phyloP scores from a whole-genome alignment of 495 filamentous ascomycete species.

The Saxophila tyrrhenica region DNA sequence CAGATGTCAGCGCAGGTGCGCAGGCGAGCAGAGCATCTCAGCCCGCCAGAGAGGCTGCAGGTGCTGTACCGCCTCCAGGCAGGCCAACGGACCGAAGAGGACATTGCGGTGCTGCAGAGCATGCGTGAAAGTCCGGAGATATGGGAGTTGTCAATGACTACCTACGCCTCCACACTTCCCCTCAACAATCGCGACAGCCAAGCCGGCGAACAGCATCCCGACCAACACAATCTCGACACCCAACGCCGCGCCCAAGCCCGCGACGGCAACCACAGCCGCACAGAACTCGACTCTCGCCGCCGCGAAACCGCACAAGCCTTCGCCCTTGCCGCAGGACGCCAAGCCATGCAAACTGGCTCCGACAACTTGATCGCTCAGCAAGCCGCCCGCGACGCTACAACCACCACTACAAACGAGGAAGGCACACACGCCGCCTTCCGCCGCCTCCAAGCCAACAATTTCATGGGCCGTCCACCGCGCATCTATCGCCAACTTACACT shows the following conservation, averaged over 20 bases:
- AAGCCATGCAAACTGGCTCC: conserved; percentile 14
- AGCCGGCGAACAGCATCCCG: not conserved
- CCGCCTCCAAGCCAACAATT: conserved; percentile 12
- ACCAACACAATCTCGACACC: not conserved
- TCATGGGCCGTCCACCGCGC: conserved; percentile 1
- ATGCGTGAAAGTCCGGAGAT: not conserved
- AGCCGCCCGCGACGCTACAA: not conserved
- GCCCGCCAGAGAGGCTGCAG: not conserved
- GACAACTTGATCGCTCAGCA: conserved; percentile 9
- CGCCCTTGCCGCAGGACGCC: conserved; percentile 12
- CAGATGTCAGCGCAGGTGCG: conserved; percentile 12
- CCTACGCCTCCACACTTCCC: not conserved
- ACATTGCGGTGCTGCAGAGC: not conserved
- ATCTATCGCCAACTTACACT: conserved; percentile 4
- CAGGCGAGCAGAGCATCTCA: not conserved
- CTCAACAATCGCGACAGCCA: not conserved
- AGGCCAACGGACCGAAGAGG: conserved; percentile 1
- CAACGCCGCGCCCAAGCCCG: not conserved
- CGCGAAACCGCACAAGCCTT: conserved; percentile 5
- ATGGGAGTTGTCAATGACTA: not conserved
- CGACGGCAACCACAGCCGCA: conserved; percentile 12
- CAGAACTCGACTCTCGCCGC: conserved; percentile 12
- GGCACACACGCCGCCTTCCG: conserved; percentile 13
- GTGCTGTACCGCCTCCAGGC: conserved; percentile 15
- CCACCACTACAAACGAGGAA: conserved; percentile 1